These are phyloP conservation scores for Cryptosporidium muris DNA, from an alignment of 169 alveolate genomes.

Conservation along the genomic window DNA sequence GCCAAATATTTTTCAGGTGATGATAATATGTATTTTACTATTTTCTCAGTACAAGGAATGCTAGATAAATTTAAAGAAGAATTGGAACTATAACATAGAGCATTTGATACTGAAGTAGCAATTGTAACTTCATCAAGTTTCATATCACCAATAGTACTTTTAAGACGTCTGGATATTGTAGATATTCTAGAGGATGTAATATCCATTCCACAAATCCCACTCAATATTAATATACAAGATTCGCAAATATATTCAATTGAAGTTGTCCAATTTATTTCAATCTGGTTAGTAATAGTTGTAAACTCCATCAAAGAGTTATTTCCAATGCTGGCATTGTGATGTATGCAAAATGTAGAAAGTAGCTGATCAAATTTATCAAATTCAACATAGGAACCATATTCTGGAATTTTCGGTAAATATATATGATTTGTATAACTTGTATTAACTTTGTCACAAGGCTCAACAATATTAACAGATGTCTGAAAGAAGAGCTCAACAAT, in stretches of 20 bases:
- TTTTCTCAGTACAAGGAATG: slow-evolving; percentile 32
- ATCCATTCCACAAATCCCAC: slow-evolving; percentile 52
- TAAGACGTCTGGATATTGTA: slow-evolving; percentile 28
- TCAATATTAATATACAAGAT: slow-evolving; percentile 39
- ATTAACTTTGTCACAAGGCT: slow-evolving; percentile 3
- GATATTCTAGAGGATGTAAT: slow-evolving; percentile 19
- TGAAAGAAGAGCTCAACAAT: slow-evolving; percentile 40
- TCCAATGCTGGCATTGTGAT: slow-evolving; percentile 39
- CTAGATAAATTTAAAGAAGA: slow-evolving; percentile 46
- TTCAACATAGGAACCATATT: not conserved
- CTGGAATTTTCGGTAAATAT: too few species aligned
- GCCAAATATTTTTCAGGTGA: slow-evolving; percentile 24
- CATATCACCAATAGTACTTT: slow-evolving; percentile 36
- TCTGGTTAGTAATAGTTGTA: slow-evolving; percentile 52
- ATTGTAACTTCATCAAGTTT: slow-evolving; percentile 29
- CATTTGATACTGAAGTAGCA: slow-evolving; percentile 27
- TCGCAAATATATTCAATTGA: slow-evolving; percentile 46
- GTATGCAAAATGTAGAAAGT: slow-evolving; percentile 52
- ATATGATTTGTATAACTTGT: not conserved
- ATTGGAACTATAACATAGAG: slow-evolving; percentile 26
- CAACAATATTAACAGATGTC: slow-evolving; percentile 28
- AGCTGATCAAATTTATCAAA: slow-evolving; percentile 32
- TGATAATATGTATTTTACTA: slow-evolving; percentile 2
- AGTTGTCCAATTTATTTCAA: slow-evolving; percentile 59
- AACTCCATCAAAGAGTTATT: slow-evolving; percentile 56